phyloP scores from a whole-genome alignment of 2,329 filamentous ascomycete species.

The Sporothrix pseudoabietina region DNA sequence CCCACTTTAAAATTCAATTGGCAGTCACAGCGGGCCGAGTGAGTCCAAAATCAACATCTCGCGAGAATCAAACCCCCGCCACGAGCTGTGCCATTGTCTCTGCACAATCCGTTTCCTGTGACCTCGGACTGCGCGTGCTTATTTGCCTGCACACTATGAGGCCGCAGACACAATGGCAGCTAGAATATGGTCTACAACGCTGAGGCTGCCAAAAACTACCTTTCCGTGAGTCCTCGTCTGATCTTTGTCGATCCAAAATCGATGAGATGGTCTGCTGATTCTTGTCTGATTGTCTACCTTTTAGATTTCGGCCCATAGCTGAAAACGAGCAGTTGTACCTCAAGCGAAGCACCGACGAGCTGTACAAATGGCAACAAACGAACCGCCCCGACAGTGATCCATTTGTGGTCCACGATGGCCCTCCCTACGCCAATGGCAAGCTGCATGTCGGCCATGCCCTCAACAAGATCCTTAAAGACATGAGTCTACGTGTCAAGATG shows the following conservation, averaged over 20 bases:
- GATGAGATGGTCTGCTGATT: background rate
- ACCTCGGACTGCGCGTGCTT: background rate
- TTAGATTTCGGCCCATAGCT: constrained; percentile 55
- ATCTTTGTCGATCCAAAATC: background rate
- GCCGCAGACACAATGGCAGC: constrained; percentile 43
- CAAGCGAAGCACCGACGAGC: constrained; percentile 76
- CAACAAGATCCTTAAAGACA: constrained; percentile 97
- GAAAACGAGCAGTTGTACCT: constrained; percentile 62
- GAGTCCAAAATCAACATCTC: constrained; percentile 11
- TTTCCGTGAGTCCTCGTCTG: constrained; percentile 60
- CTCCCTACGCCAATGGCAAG: constrained; percentile 91
- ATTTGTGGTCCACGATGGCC: constrained; percentile 91
- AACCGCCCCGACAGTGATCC: constrained; percentile 56
- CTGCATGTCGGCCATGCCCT: constrained; percentile 92
- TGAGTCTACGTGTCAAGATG: constrained; percentile 80
- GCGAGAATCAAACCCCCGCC: background rate
- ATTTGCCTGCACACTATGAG: constrained; percentile 19
- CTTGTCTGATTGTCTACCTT: background rate
- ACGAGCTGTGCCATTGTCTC: background rate
- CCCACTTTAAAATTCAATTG: constrained; percentile 29
- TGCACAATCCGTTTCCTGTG: background rate
- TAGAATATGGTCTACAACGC: constrained; percentile 71
- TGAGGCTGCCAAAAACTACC: constrained; percentile 73
- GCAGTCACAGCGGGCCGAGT: background rate
- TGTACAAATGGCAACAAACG: constrained; percentile 82